Conservation (phyloP, 129 eudicot genomes). For the Tagetes erecta region DNA sequence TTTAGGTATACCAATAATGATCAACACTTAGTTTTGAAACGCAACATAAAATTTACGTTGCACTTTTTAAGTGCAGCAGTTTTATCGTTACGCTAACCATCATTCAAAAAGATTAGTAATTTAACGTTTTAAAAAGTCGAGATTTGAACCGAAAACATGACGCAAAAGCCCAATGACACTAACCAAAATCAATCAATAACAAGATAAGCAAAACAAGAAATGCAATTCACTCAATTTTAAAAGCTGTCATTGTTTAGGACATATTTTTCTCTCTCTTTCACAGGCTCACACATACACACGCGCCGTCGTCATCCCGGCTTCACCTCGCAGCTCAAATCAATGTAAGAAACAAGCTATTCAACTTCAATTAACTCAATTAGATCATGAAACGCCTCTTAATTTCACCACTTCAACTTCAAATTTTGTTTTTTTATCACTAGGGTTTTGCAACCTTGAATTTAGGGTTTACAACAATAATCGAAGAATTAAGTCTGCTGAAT, state of each 20-base stretch:
- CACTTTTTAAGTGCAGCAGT: too few species aligned
- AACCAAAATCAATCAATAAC: background rate
- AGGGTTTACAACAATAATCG: conserved; percentile 32
- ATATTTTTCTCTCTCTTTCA: background rate
- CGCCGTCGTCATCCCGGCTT: background rate
- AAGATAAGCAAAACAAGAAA: background rate
- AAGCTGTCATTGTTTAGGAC: background rate
- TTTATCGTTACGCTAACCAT: too few species aligned
- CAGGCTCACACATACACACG: background rate
- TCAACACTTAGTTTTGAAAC: too few species aligned
- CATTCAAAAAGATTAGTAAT: too few species aligned
- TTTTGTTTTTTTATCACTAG: background rate
- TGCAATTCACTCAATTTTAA: background rate
- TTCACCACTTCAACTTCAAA: background rate
- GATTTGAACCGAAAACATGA: too few species aligned
- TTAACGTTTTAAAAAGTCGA: too few species aligned
- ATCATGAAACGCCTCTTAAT: background rate
- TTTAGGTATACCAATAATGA: too few species aligned
- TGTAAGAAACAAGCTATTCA: conserved; percentile 1
- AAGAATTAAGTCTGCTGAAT: conserved; percentile 2
- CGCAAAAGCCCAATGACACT: too few species aligned
- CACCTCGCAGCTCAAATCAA: conserved; percentile 26
- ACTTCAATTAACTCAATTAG: conserved; percentile 5
- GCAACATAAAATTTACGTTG: too few species aligned
- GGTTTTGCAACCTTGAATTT: conserved; percentile 25